A percentile compares a stretch with the other conserved stretches of the same genome.
Conservation (phyloP, 805 yeast species). For the Saccharomyces kudriavzevii region DNA sequence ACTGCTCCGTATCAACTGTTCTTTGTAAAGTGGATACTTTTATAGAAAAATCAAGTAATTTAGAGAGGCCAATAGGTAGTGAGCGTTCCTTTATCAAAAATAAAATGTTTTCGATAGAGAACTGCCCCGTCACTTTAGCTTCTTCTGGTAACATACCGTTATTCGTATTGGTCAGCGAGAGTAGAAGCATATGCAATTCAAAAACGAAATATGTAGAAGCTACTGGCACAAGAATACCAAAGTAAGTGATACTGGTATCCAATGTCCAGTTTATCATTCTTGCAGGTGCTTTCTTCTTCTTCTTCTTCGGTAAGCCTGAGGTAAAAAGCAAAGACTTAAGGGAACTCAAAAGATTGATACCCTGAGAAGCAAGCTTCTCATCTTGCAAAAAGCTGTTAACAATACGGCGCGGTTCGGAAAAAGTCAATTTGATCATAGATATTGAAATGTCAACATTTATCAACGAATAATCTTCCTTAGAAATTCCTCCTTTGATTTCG, state of each 20-base stretch:
- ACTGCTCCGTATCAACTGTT: conserved; percentile 27
- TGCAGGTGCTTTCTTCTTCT: neutral
- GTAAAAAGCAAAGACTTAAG: conserved; percentile 5
- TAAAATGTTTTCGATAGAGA: conserved; percentile 24
- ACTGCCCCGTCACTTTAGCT: conserved; percentile 17
- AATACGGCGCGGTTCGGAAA: conserved; percentile 25
- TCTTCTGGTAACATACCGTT: conserved; percentile 1
- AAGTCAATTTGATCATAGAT: conserved; percentile 20
- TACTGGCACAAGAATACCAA: conserved; percentile 26
- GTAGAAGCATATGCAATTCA: conserved; percentile 20
- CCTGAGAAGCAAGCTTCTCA: conserved; percentile 17
- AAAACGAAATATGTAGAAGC: conserved; percentile 21
- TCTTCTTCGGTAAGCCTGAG: neutral
- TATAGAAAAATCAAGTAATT: conserved; percentile 40
- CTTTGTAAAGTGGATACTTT: conserved; percentile 37
- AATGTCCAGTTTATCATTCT: conserved; percentile 12
- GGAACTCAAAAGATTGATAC: conserved; percentile 10
- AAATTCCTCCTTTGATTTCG: conserved; percentile 7
- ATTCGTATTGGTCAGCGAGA: conserved; percentile 13
- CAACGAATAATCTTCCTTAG: conserved; percentile 3
- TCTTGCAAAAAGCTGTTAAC: conserved; percentile 21
- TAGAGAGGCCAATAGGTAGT: conserved; percentile 34
- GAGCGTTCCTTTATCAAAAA: conserved; percentile 24
- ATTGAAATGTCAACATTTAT: conserved; percentile 9
- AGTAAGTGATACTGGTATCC: conserved; percentile 18